These are phyloP conservation scores for Isatis tinctoria DNA, from an alignment of 345 rosid genomes.

Conservation along the genomic window DNA sequence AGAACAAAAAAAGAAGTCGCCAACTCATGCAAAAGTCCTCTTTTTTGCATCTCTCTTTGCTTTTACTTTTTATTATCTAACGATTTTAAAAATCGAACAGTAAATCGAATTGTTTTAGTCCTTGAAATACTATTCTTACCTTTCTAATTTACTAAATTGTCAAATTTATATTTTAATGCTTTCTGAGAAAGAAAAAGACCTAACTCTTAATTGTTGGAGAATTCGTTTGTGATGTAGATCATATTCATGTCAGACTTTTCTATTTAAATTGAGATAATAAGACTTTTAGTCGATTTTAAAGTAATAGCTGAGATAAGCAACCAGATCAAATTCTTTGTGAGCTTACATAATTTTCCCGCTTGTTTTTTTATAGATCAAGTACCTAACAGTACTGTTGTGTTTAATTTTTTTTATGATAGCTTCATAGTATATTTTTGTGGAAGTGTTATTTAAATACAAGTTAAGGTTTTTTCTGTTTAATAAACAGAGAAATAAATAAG, in stretches of 20 bases:
- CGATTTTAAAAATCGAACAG: neutral
- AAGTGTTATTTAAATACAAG: neutral
- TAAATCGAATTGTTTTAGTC: neutral
- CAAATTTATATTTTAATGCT: neutral
- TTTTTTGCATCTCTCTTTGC: constrained; percentile 29
- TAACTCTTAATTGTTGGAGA: neutral
- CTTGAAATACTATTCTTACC: neutral
- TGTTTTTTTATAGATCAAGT: neutral
- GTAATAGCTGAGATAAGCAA: constrained; percentile 9
- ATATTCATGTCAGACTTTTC: neutral
- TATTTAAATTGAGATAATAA: neutral
- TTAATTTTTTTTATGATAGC: neutral
- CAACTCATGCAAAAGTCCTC: constrained; percentile 33
- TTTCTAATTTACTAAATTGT: neutral
- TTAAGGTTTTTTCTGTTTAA: neutral
- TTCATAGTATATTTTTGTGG: neutral
- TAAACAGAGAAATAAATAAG: neutral
- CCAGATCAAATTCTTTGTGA: neutral
- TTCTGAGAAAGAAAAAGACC: neutral
- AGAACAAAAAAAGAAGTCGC: constrained; percentile 25
- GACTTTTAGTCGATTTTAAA: neutral
- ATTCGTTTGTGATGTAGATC: neutral
- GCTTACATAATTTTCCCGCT: neutral
- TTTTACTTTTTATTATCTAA: constrained; percentile 21
- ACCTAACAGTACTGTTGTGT: neutral